Percentiles rank a stretch among this genome's conserved stretches.
Evolutionary conservation across 768 basidiomycete species (phyloP).

Genomic region (Melanogaster broomeanus): DNA sequence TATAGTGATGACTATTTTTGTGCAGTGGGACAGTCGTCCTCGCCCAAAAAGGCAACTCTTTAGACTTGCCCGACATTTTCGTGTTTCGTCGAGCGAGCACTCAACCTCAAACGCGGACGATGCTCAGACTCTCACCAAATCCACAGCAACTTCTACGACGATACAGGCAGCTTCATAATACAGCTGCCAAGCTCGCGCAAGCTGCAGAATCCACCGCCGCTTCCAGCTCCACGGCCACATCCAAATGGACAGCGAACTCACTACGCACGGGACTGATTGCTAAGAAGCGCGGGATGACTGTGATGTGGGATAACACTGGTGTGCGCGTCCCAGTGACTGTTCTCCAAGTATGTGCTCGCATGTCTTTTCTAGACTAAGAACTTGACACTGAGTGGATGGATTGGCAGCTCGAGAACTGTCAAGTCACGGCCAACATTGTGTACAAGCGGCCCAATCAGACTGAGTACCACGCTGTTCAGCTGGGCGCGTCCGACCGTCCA

Average conservation of each 20-base stretch:
- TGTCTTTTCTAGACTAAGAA: neutral
- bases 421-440: constrained; percentile 80
- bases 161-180: constrained; percentile 46
- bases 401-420: constrained; percentile 78
- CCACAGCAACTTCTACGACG: constrained; percentile 33
- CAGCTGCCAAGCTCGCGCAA: constrained; percentile 35
- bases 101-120: constrained; percentile 26
- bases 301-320: constrained; percentile 90
- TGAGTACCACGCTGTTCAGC: constrained; percentile 90
- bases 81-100: constrained; percentile 5
- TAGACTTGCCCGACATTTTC: constrained; percentile 2
- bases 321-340: constrained; percentile 89
- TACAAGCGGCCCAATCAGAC: constrained; percentile 64
- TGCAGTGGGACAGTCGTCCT: too few species aligned
- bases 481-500: constrained; percentile 79
- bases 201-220: constrained; percentile 13
- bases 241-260: constrained; percentile 84
- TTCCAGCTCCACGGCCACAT: constrained; percentile 25
- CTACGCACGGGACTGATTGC: constrained; percentile 92
- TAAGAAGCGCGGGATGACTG: constrained; percentile 94
- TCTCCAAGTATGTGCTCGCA: constrained; percentile 67
- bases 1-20: too few species aligned
- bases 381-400: constrained; percentile 11
- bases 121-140: constrained; percentile 52
- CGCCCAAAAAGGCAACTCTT: constrained; percentile 20